Evolutionary conservation across 2,329 filamentous ascomycete species (phyloP).

Genomic region (Hypoxylon sp.): DNA sequence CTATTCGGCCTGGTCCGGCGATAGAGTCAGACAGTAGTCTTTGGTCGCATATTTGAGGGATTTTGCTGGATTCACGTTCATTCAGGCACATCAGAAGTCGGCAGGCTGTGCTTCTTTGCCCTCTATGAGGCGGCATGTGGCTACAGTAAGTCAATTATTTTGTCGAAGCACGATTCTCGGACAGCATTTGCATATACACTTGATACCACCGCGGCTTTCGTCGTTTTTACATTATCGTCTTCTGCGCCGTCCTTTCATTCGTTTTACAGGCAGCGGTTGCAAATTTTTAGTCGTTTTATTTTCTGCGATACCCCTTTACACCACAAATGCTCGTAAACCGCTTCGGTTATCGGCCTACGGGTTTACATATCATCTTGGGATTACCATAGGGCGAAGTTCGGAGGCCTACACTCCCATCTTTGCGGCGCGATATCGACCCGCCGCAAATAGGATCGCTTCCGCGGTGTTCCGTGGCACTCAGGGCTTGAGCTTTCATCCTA

Average conservation of each 20-base stretch:
- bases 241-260: slow-evolving; percentile 33
- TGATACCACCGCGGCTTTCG: slow-evolving; percentile 42
- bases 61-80: slow-evolving; percentile 38
- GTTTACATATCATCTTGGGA: slow-evolving; percentile 28
- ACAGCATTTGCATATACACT: slow-evolving; percentile 45
- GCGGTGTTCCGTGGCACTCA: not conserved
- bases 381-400: slow-evolving; percentile 11
- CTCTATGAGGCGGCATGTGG: slow-evolving; percentile 26
- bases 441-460: slow-evolving; percentile 16
- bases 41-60: slow-evolving; percentile 27
- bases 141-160: slow-evolving; percentile 24
- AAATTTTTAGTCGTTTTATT: slow-evolving; percentile 22
- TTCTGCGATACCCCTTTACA: slow-evolving; percentile 37
- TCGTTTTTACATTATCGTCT: slow-evolving; percentile 26
- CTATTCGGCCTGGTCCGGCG: slow-evolving; percentile 30
- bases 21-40: slow-evolving; percentile 41
- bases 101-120: slow-evolving; percentile 28
- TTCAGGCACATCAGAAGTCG: slow-evolving; percentile 24
- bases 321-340: slow-evolving; percentile 34
- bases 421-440: slow-evolving; percentile 19
- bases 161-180: slow-evolving; percentile 32
- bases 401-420: slow-evolving; percentile 10
- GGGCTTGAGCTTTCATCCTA: not conserved
- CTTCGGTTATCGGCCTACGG: slow-evolving; percentile 24
- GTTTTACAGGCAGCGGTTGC: slow-evolving; percentile 21